phyloP scores from a whole-genome alignment of 148 eudicot species.

The Chenopodium suecicum region DNA sequence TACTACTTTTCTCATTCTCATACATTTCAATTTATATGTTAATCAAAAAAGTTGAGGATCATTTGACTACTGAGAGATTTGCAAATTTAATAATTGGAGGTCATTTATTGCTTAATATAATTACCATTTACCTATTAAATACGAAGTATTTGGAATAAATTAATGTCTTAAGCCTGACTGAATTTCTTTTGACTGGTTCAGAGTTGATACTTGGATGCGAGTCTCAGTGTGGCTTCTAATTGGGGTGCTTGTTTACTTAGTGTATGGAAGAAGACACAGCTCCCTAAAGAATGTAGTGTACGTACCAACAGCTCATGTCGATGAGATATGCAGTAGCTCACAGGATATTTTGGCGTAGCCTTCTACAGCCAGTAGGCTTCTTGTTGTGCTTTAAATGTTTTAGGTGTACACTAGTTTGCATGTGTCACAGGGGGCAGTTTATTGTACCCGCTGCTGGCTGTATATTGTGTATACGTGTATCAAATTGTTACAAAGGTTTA shows the following conservation, averaged over 20 bases:
- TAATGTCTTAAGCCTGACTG: background rate
- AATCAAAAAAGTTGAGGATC: background rate
- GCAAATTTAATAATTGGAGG: background rate
- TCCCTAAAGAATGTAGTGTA: constrained; percentile 35
- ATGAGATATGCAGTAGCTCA: constrained; percentile 28
- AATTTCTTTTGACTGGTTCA: constrained; percentile 22
- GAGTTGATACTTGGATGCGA: constrained; percentile 58
- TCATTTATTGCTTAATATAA: background rate
- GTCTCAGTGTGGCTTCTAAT: constrained; percentile 55
- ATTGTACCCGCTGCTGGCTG: background rate
- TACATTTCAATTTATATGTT: background rate
- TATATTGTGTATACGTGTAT: constrained; percentile 26
- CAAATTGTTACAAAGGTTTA: background rate
- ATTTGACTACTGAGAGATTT: too few relatives aligned
- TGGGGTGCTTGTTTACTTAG: constrained; percentile 50
- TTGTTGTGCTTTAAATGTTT: background rate
- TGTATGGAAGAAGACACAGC: constrained; percentile 62
- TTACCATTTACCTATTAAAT: background rate
- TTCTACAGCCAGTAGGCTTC: background rate
- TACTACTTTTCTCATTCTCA: background rate
- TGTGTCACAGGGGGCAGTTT: background rate
- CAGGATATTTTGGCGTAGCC: constrained; percentile 27
- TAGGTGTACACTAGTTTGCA: background rate
- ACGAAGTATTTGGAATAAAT: too few relatives aligned
- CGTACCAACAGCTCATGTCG: constrained; percentile 33